phyloP scores from a whole-genome alignment of 208 protist species.

The Leishmania braziliensis region DNA sequence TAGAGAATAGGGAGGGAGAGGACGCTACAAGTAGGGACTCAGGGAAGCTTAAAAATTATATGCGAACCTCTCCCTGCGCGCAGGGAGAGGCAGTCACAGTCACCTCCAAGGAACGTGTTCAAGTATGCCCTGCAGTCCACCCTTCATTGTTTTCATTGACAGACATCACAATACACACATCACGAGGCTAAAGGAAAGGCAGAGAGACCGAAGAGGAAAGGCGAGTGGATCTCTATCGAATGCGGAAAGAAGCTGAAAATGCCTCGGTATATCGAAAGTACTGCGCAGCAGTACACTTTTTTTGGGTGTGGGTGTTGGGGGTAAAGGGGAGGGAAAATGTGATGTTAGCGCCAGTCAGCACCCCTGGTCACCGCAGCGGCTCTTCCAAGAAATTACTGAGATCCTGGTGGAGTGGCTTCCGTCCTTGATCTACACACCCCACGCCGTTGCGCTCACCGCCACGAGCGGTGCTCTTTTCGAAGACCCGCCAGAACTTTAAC shows the following conservation, averaged over 20 bases:
- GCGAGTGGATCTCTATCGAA: not conserved
- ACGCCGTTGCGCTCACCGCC: not conserved
- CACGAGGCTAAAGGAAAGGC: not conserved
- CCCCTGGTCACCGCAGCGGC: slow-evolving; percentile 1
- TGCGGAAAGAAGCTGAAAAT: not conserved
- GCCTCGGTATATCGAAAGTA: not conserved
- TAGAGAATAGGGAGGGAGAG: no score
- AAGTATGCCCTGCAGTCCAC: not conserved
- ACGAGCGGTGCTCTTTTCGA: slow-evolving; percentile 28
- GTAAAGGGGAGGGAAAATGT: not conserved
- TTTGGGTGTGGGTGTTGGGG: not conserved
- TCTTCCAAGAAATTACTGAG: slow-evolving; percentile 3
- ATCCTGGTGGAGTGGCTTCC: slow-evolving; percentile 16
- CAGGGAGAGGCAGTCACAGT: no score
- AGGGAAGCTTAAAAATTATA: no score
- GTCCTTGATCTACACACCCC: not conserved
- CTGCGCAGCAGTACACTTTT: no score
- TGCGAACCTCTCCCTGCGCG: no score
- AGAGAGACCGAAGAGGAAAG: not conserved
- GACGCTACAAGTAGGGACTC: no score
- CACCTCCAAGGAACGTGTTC: no score
- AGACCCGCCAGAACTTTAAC: slow-evolving; percentile 87
- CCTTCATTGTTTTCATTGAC: not conserved
- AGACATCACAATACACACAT: not conserved
- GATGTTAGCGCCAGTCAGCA: not conserved